Conservation (phyloP, 2,329 filamentous ascomycete species). For the Zasmidium citrigriseum region DNA sequence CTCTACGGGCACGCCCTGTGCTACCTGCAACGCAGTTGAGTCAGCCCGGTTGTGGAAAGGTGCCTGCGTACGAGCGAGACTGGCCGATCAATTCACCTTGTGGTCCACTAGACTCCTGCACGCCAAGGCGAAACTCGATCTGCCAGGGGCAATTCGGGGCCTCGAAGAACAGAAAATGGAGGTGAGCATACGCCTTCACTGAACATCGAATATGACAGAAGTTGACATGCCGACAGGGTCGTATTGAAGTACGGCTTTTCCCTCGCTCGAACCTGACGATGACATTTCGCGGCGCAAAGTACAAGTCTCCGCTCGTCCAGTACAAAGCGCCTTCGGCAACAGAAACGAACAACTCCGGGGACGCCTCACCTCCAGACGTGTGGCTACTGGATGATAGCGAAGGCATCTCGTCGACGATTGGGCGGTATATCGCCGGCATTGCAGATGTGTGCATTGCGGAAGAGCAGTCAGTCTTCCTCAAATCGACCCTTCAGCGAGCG, state of each 20-base stretch:
- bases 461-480: conserved; percentile 55
- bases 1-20: conserved; percentile 61
- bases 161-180: conserved; percentile 47
- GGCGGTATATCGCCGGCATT: conserved; percentile 43
- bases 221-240: conserved; percentile 42
- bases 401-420: conserved; percentile 54
- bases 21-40: conserved; percentile 60
- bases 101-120: conserved; percentile 57
- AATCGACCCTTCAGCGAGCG: conserved; percentile 46
- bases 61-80: conserved; percentile 59
- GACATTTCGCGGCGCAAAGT: conserved; percentile 28
- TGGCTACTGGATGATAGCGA: conserved; percentile 36
- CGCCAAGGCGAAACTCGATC: conserved; percentile 54
- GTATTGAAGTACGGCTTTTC: conserved; percentile 57
- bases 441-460: conserved; percentile 43
- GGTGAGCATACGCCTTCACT: neutral
- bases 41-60: conserved; percentile 63
- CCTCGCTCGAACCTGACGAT: conserved; percentile 39
- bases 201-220: neutral
- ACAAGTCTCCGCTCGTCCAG: neutral
- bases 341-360: neutral
- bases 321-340: neutral
- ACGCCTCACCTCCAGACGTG: neutral
- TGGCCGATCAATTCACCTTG: conserved; percentile 59
- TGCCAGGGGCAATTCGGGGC: conserved; percentile 51